phyloP scores from a whole-genome alignment of 2,329 filamentous ascomycete genomes.

The Pseudogymnoascus pannorum region DNA sequence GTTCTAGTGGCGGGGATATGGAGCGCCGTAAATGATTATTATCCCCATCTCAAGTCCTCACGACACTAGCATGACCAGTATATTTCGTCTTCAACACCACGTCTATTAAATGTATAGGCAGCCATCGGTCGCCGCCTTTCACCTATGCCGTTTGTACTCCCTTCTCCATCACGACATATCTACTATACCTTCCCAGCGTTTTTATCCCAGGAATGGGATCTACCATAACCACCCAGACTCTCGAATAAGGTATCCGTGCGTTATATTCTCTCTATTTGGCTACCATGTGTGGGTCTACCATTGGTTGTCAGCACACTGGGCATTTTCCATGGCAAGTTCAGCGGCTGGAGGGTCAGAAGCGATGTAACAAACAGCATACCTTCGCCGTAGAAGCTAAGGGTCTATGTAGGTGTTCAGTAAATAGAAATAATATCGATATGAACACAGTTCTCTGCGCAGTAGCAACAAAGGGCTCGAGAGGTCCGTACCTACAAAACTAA shows the following conservation, averaged over 20 bases:
- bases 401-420: background rate
- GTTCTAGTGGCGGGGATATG: too few relatives aligned
- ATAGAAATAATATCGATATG: background rate
- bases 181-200: background rate
- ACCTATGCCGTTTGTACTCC: background rate
- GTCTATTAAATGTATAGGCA: background rate
- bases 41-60: too few relatives aligned
- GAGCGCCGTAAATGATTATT: too few relatives aligned
- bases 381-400: background rate
- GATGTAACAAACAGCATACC: background rate
- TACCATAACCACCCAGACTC: too few relatives aligned
- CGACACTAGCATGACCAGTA: too few relatives aligned
- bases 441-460: background rate
- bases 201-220: background rate
- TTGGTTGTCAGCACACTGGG: background rate
- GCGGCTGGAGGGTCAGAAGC: background rate
- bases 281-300: background rate
- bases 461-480: background rate
- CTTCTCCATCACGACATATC: background rate
- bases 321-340: background rate
- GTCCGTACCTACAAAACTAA: background rate
- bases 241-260: background rate
- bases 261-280: background rate
- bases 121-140: background rate
- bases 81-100: background rate